Evolutionary conservation across 1,284 basidiomycete genomes (phyloP).

Genomic region (Melampsora larici-populina): DNA sequence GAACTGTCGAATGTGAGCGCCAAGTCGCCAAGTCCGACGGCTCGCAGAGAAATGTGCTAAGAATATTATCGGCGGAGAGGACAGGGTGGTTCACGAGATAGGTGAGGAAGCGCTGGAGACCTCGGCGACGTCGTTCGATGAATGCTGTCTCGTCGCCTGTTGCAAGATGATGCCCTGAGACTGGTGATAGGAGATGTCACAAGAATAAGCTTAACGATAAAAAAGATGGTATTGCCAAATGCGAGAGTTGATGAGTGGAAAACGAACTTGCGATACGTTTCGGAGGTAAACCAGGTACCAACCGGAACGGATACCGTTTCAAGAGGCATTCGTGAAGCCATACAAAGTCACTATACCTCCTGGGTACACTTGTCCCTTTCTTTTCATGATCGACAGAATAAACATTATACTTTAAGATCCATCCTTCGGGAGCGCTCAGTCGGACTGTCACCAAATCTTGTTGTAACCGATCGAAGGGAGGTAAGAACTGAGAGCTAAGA

Average conservation of each 20-base stretch:
- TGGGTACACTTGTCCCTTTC: constrained; percentile 52
- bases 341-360: constrained; percentile 78
- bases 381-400: constrained; percentile 42
- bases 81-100: constrained; percentile 85
- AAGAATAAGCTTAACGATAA: neutral
- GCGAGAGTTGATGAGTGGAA: constrained; percentile 28
- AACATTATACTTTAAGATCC: constrained; percentile 41
- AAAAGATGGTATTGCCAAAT: constrained; percentile 5
- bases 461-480: constrained; percentile 14
- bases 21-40: constrained; percentile 45
- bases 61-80: constrained; percentile 75
- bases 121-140: constrained; percentile 81
- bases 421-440: constrained; percentile 33
- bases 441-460: constrained; percentile 35
- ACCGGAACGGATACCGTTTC: constrained; percentile 74
- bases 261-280: constrained; percentile 82
- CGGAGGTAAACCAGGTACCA: constrained; percentile 82
- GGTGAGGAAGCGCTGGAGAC: constrained; percentile 74
- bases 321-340: constrained; percentile 79
- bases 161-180: constrained; percentile 51
- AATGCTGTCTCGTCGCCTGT: constrained; percentile 71
- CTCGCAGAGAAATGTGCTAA: constrained; percentile 64
- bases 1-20: constrained; percentile 51
- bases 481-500: constrained; percentile 17
- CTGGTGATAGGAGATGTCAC: constrained; percentile 10